These are phyloP conservation scores for Fusarium marasasianum DNA, from an alignment of 2,329 filamentous ascomycete species.

Conservation along the genomic window DNA sequence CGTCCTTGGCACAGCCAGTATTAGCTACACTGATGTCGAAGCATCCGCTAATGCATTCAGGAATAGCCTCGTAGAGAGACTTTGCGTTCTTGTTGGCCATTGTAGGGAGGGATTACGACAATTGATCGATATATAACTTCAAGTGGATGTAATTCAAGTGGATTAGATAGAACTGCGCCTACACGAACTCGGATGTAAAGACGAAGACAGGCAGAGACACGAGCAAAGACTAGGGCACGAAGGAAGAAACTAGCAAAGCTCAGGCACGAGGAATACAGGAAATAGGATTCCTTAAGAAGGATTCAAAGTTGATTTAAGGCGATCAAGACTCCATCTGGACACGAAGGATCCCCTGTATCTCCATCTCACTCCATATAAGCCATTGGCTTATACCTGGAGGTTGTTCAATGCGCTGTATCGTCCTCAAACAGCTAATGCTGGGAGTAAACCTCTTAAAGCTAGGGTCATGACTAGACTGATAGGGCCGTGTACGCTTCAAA, in stretches of 20 bases:
- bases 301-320: background rate
- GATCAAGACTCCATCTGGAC: conserved; percentile 13
- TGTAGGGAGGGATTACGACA: background rate
- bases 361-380: background rate
- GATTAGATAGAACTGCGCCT: background rate
- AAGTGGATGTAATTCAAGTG: background rate
- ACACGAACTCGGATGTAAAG: background rate
- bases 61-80: conserved; percentile 29
- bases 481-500: background rate
- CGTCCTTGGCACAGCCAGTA: conserved; percentile 32
- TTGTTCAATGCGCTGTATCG: conserved; percentile 2
- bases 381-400: background rate
- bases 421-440: conserved; percentile 3
- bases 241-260: background rate
- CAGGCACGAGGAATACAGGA: background rate
- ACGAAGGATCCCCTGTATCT: conserved; percentile 6
- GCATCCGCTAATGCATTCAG: conserved; percentile 31
- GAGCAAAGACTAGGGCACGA: background rate
- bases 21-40: conserved; percentile 38
- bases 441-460: background rate
- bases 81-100: conserved; percentile 39
- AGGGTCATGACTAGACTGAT: conserved; percentile 9
- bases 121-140: background rate
- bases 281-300: background rate
- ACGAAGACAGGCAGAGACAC: background rate